Evolutionary conservation across 805 yeast genomes (phyloP).

Genomic region (Lipomyces mesembrius): DNA sequence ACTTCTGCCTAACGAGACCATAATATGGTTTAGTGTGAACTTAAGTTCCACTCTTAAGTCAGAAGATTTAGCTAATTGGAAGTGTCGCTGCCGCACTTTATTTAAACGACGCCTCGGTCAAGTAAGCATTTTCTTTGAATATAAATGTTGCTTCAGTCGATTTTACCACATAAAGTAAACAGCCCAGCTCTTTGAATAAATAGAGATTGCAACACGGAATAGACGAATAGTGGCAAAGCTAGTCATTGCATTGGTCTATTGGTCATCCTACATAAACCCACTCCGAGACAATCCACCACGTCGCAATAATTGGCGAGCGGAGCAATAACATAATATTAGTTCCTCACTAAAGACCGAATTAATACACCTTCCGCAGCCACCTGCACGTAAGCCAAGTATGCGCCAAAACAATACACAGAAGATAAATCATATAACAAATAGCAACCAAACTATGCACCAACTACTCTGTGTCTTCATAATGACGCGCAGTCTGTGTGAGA

Average conservation of each 20-base stretch:
- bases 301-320: too few relatives aligned
- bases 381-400: neutral
- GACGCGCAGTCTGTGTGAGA: neutral
- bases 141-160: neutral
- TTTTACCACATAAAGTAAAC: too few relatives aligned
- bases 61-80: too few relatives aligned
- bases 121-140: neutral
- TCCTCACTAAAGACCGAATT: neutral
- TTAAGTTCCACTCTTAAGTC: neutral
- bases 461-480: neutral
- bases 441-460: neutral
- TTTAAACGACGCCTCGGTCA: too few relatives aligned
- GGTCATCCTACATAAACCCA: too few relatives aligned
- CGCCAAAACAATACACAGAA: neutral
- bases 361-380: neutral
- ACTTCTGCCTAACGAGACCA: neutral
- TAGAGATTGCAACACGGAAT: neutral
- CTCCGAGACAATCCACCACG: too few relatives aligned
- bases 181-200: too few relatives aligned
- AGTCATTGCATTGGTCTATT: neutral
- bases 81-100: too few relatives aligned
- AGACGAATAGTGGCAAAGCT: neutral
- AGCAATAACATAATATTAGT: too few relatives aligned
- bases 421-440: neutral
- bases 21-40: neutral